Evolutionary conservation across 169 alveolate species (phyloP).

Genomic region (Plasmodium vinckei): DNA sequence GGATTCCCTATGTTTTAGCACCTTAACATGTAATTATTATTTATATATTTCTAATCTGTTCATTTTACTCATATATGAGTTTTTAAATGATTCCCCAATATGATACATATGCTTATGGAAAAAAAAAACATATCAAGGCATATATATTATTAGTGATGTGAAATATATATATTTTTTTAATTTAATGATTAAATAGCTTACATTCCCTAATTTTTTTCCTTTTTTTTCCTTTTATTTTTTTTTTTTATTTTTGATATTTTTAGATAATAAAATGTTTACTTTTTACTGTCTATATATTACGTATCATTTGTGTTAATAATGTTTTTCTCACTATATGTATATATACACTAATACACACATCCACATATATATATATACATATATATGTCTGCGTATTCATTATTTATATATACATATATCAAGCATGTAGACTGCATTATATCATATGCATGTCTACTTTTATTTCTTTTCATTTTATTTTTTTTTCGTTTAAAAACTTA

Average conservation of each 20-base stretch:
- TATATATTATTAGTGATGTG: conserved; percentile 5
- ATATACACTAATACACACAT: background rate
- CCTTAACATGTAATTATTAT: no score
- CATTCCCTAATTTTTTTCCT: background rate
- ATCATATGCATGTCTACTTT: background rate
- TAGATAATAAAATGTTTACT: conserved; percentile 13
- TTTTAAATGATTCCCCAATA: background rate
- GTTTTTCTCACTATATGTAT: conserved; percentile 3
- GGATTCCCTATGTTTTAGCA: no score
- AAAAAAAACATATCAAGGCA: background rate
- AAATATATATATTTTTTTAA: conserved; percentile 26
- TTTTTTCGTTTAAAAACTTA: conserved; percentile 30
- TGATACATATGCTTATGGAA: background rate
- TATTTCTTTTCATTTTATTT: conserved; percentile 14
- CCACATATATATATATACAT: background rate
- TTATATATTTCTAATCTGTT: no score
- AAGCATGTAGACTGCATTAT: background rate
- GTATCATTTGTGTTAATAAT: conserved; percentile 16
- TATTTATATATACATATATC: background rate
- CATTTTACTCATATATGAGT: background rate
- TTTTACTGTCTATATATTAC: conserved; percentile 36
- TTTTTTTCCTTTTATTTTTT: no score
- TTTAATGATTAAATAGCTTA: conserved; percentile 52
- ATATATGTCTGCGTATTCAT: background rate
- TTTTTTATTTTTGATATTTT: conserved; percentile 9